Evolutionary conservation across 78 protist species (phyloP).

Genomic region (Protostelium mycophagum): DNA sequence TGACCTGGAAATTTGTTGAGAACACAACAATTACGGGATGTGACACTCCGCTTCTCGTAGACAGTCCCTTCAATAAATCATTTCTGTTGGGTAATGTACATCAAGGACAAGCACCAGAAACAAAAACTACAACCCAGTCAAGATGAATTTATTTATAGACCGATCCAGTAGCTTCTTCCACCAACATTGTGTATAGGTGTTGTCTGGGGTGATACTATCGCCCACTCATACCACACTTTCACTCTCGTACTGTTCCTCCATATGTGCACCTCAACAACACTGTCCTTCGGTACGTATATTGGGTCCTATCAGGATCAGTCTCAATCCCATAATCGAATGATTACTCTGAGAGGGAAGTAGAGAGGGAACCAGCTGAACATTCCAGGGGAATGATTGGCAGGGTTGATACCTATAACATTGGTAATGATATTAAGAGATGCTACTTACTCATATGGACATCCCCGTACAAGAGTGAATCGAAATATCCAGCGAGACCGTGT

Average conservation of each 20-base stretch:
- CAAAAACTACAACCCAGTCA: neutral
- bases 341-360: conserved; percentile 81
- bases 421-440: neutral
- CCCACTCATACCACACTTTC: conserved; percentile 97
- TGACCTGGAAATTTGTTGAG: no score
- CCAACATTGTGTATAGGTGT: conserved; percentile 81
- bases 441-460: conserved; percentile 64
- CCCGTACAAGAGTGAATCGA: conserved; percentile 82
- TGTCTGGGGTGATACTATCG: conserved; percentile 42
- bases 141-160: conserved; percentile 48
- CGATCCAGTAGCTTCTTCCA: conserved; percentile 82
- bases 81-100: no score
- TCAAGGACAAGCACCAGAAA: no score
- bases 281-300: neutral
- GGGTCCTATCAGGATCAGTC: conserved; percentile 10
- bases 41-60: no score
- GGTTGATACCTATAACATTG: conserved; percentile 60
- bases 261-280: conserved; percentile 13
- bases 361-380: conserved; percentile 98
- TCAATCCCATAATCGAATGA: neutral
- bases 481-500: conserved; percentile 96
- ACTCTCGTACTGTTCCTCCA: conserved; percentile 40
- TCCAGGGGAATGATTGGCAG: conserved; percentile 78
- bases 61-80: no score
- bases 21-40: no score